A percentile compares a stretch with the other conserved stretches of the same genome.
phyloP scores from a whole-genome alignment of 2,329 filamentous ascomycete species.

The Aspergillus quadricinctus region DNA sequence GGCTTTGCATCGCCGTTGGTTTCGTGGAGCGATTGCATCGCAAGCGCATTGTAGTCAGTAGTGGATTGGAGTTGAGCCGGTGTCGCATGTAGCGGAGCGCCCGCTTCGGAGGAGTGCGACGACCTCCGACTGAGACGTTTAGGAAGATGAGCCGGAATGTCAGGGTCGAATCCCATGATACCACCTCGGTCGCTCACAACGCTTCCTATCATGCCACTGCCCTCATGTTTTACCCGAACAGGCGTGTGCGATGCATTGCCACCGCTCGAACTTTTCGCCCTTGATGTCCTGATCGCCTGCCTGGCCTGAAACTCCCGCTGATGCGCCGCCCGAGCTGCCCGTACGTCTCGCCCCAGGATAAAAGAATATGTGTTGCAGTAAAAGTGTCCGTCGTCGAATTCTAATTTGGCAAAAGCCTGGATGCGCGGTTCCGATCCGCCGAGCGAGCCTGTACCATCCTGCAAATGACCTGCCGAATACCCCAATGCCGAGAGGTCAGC shows the following conservation, averaged over 20 bases:
- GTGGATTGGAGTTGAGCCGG: constrained; percentile 35
- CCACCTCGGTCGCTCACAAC: constrained; percentile 55
- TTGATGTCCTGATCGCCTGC: constrained; percentile 36
- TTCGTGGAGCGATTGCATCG: constrained; percentile 41
- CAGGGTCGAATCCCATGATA: constrained; percentile 48
- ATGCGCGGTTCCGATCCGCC: constrained; percentile 44
- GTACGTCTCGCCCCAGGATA: constrained; percentile 58
- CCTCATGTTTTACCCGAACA: constrained; percentile 42
- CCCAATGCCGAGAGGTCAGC: constrained; percentile 33
- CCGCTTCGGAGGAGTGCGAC: constrained; percentile 45
- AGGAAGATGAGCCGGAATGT: constrained; percentile 38
- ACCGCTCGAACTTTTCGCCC: constrained; percentile 45
- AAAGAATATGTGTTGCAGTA: constrained; percentile 62
- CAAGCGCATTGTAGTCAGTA: constrained; percentile 45
- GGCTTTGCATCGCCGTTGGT: constrained; percentile 35
- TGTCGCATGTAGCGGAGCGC: constrained; percentile 32
- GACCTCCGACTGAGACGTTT: constrained; percentile 45
- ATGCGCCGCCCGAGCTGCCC: constrained; percentile 46
- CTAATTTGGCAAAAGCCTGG: constrained; percentile 60
- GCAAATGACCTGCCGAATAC: constrained; percentile 24
- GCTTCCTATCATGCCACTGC: constrained; percentile 44
- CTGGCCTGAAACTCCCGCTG: constrained; percentile 41
- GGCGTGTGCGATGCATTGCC: constrained; percentile 42
- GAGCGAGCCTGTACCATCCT: constrained; percentile 32
- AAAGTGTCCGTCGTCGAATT: constrained; percentile 62